These are phyloP conservation scores for Serendipita sp. DNA, from an alignment of 768 basidiomycete genomes.

Conservation along the genomic window DNA sequence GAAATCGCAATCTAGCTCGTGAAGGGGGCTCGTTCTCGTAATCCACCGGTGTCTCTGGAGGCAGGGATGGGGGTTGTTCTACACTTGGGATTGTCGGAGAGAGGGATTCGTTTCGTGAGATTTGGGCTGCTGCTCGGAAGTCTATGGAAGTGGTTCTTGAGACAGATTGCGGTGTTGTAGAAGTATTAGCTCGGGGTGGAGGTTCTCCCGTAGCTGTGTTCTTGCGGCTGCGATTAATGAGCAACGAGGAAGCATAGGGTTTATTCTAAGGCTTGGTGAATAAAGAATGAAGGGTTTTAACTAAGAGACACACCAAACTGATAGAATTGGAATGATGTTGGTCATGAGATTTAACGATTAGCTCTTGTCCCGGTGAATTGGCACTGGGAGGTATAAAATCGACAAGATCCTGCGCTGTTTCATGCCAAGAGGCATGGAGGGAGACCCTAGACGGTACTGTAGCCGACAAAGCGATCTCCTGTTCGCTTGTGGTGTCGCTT, in stretches of 20 bases:
- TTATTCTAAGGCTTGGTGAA: not conserved
- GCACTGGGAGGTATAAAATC: not conserved
- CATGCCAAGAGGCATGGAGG: no score
- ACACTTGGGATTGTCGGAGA: not conserved
- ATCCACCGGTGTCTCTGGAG: not conserved
- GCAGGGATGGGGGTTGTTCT: not conserved
- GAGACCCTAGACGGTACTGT: not conserved
- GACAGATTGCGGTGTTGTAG: no score
- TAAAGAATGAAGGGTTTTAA: not conserved
- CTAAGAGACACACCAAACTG: not conserved
- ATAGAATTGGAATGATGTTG: not conserved
- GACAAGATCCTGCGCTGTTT: no score
- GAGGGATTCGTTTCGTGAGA: not conserved
- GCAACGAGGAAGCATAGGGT: not conserved
- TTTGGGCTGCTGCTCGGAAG: not conserved
- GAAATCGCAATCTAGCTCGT: not conserved
- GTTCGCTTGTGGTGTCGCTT: not conserved
- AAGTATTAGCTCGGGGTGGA: no score
- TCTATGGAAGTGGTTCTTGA: not conserved
- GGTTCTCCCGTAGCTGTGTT: not conserved
- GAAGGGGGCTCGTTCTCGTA: not conserved
- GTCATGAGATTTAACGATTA: not conserved
- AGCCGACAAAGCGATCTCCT: not conserved
- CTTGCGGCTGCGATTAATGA: not conserved
- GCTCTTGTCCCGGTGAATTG: not conserved